These are phyloP conservation scores for Pyrenochaeta sp. DNA, from an alignment of 2,329 filamentous ascomycete species.

Conservation along the genomic window DNA sequence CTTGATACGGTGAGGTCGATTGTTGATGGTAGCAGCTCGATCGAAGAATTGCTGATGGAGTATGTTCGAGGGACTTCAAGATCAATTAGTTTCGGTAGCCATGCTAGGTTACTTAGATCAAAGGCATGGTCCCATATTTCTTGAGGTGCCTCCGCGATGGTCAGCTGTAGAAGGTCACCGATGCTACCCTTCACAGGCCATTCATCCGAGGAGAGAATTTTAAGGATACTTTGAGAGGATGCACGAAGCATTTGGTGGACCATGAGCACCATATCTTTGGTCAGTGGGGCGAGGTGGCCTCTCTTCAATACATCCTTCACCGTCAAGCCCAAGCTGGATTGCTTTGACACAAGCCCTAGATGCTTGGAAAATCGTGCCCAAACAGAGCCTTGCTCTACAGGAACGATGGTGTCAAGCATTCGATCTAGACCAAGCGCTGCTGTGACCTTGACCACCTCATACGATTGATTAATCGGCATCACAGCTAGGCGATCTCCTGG, in stretches of 20 bases:
- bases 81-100: constrained; percentile 58
- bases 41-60: constrained; percentile 61
- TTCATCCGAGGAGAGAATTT: constrained; percentile 59
- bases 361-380: constrained; percentile 61
- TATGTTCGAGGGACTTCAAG: constrained; percentile 64
- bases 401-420: constrained; percentile 53
- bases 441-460: constrained; percentile 62
- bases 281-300: constrained; percentile 62
- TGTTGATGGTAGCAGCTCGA: constrained; percentile 60
- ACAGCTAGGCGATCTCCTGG: constrained; percentile 62
- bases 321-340: constrained; percentile 41
- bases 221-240: constrained; percentile 60
- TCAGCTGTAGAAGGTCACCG: constrained; percentile 61
- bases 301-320: constrained; percentile 61
- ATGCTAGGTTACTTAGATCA: constrained; percentile 53
- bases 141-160: constrained; percentile 58
- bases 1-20: constrained; percentile 62
- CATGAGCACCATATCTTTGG: constrained; percentile 60
- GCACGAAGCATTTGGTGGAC: constrained; percentile 59
- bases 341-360: constrained; percentile 50
- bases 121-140: constrained; percentile 63
- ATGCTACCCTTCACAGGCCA: constrained; percentile 63
- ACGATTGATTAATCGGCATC: constrained; percentile 63
- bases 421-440: constrained; percentile 60
- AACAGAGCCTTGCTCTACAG: constrained; percentile 43